phyloP scores from a whole-genome alignment of 78 protist species.

The Emiliania huxleyi region DNA sequence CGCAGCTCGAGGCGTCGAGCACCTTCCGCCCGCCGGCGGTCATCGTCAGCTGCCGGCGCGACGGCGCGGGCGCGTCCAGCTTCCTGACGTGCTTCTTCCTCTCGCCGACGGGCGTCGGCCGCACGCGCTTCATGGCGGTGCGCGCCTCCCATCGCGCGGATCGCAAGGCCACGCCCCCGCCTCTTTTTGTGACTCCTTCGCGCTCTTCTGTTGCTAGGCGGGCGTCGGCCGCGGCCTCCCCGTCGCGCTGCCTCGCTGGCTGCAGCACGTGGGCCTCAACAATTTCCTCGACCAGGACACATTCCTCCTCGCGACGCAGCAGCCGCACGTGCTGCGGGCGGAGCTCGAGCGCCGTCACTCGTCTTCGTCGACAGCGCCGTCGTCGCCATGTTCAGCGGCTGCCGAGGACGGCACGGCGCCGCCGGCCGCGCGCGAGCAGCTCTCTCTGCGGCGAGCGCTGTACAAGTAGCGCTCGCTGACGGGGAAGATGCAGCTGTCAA shows the following conservation, averaged over 20 bases:
- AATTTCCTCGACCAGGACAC: conserved; percentile 15
- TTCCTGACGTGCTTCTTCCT: not conserved
- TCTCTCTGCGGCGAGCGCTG: not conserved
- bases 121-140: not conserved
- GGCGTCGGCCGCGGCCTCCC: no score
- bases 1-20: not conserved
- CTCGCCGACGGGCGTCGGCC: not conserved
- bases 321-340: not conserved
- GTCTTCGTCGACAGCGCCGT: no score
- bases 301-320: conserved; percentile 15
- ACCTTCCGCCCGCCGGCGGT: not conserved
- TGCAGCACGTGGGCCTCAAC: not conserved
- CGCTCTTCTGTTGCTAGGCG: no score
- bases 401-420: not conserved
- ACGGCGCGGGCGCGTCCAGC: not conserved
- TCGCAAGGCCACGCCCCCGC: not conserved
- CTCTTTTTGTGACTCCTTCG: no score
- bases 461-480: not conserved
- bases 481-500: no score
- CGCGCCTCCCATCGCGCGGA: no score
- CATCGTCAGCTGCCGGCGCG: not conserved
- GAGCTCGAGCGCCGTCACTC: not conserved
- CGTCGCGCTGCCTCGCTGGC: not conserved
- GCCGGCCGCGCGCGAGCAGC: not conserved
- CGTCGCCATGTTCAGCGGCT: not conserved